These are phyloP conservation scores for Populus simonii DNA, from an alignment of 345 rosid genomes.

Conservation along the genomic window DNA sequence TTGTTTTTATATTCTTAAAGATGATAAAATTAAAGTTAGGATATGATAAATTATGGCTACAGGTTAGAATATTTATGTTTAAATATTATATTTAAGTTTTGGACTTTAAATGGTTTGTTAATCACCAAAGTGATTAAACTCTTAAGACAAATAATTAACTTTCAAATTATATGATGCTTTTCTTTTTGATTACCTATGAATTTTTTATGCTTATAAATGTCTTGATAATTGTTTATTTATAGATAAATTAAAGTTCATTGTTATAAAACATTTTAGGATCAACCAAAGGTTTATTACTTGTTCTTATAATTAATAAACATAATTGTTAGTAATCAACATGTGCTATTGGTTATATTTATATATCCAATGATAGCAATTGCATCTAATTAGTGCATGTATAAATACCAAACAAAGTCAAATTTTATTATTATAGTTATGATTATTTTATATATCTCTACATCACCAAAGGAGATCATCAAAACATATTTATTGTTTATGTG, in stretches of 20 bases:
- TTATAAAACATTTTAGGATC: background rate
- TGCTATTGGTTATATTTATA: too few species aligned
- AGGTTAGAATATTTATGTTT: too few species aligned
- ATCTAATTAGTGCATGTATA: background rate
- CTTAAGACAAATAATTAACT: background rate
- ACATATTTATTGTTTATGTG: too few species aligned
- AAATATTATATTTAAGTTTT: too few species aligned
- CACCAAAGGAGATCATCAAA: too few species aligned
- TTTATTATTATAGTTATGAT: too few species aligned
- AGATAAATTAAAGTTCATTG: background rate
- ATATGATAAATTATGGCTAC: too few species aligned
- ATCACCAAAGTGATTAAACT: background rate
- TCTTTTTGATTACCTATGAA: background rate
- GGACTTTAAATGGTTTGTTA: background rate
- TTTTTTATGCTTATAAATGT: background rate
- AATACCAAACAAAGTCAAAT: too few species aligned
- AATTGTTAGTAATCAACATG: background rate
- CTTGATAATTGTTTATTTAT: background rate
- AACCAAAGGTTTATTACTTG: background rate
- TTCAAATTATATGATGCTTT: background rate
- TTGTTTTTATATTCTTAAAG: too few species aligned
- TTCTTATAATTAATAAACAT: background rate
- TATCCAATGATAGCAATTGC: background rate
- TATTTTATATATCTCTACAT: too few species aligned
- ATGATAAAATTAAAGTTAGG: too few species aligned